Conservation (phyloP, 2,329 filamentous ascomycete genomes). For the Fusarium sp. region DNA sequence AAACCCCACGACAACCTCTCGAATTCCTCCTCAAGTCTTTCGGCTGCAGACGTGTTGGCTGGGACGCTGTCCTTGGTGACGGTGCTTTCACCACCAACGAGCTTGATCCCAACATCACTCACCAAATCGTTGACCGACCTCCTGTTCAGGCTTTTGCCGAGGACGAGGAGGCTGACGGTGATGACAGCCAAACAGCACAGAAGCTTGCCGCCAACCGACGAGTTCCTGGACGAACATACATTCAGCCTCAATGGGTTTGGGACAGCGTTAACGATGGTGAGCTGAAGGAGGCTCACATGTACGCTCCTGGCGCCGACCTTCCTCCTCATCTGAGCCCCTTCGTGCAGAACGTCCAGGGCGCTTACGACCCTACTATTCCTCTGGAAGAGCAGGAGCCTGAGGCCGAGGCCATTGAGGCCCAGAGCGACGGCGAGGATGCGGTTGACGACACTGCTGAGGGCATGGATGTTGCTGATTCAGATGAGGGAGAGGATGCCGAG, state of each 20-base stretch:
- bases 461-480: slow-evolving; percentile 63
- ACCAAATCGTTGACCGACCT: slow-evolving; percentile 95
- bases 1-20: slow-evolving; percentile 88
- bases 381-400: slow-evolving; percentile 90
- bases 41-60: slow-evolving; percentile 94
- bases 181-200: slow-evolving; percentile 71
- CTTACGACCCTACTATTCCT: slow-evolving; percentile 89
- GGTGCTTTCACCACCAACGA: slow-evolving; percentile 94
- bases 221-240: slow-evolving; percentile 89
- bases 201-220: slow-evolving; percentile 72
- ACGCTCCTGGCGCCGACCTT: slow-evolving; percentile 87
- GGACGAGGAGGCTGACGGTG: slow-evolving; percentile 55
- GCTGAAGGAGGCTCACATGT: slow-evolving; percentile 85
- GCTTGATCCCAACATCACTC: slow-evolving; percentile 87
- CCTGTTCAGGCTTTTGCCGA: slow-evolving; percentile 70
- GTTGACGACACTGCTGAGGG: slow-evolving; percentile 60
- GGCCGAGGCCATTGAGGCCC: slow-evolving; percentile 80
- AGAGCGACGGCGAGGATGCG: slow-evolving; percentile 63
- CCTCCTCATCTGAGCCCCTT: slow-evolving; percentile 97
- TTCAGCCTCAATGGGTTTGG: slow-evolving; percentile 99
- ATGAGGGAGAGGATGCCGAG: slow-evolving; percentile 59
- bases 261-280: slow-evolving; percentile 94
- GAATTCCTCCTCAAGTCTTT: slow-evolving; percentile 95
- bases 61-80: slow-evolving; percentile 90
- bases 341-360: slow-evolving; percentile 85